Base-by-base conservation (phyloP, 352 stramenopile species). In the Thalassiosira mediterranea region DNA sequence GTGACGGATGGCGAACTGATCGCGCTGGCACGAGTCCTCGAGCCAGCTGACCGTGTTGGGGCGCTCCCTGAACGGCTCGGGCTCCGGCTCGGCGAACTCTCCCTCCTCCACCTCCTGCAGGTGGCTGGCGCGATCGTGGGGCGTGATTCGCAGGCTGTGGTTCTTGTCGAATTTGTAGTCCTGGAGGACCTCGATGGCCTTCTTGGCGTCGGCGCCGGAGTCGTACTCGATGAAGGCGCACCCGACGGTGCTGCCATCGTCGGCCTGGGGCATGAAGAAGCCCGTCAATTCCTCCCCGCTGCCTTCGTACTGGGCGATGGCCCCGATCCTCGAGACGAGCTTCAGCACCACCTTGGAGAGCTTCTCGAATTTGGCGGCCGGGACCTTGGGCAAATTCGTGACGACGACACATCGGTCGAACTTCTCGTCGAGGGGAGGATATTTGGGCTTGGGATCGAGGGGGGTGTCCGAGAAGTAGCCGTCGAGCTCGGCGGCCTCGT, bases 1-100 rank as follows among this genome's bases (percentile, higher is more conserved):
- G 66, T 98, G 91, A 64, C 96, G 95, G 58, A 98, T 90, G 57
- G 94, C 91, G 80, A 98, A 98, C 88, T 98, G 96, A 90, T 98
- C 96, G 38, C 96, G 90, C 52, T 96, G 91, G 52, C 83, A 88
- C 3, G 87, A 79, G 88, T 98, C 96, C 76, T 91, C 94, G 53
- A 98, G 88, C 96, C 95, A 98, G 29, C 80, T 93, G 79, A 96
- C 94, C 52, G 96, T 91, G 83, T 98, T 97, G 59, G 96, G 95
- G 13, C 81, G 92, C 82, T 97, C 92, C 1, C 92, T 86, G 81
- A 98, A 98, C 19, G 94, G 94, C 32, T 95, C 88, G 29, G 90
- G 84, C 29, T 91, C 70, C 0, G 83, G 79, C 75, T 88, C 61
- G 10, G 73, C 47, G 56, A 94, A 94, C 70, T 97, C 97, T 58